Percentiles rank a stretch among this genome's conserved stretches.
Conservation (phyloP, 1,284 basidiomycete genomes). For the Xerocomus nothofagi region DNA sequence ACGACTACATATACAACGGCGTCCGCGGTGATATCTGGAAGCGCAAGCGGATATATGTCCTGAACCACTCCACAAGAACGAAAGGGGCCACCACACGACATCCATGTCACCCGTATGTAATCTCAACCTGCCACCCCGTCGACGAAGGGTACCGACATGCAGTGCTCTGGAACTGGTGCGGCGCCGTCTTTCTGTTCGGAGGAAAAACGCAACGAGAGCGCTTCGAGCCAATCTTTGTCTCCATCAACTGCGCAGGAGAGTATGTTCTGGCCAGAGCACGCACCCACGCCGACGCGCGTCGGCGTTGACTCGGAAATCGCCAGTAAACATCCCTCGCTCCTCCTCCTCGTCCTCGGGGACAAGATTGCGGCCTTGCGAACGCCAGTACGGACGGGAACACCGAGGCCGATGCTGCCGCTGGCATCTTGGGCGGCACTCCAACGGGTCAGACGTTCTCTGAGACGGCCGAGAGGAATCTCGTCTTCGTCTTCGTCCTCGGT, state of each 20-base stretch:
- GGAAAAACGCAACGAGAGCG: slow-evolving; percentile 16
- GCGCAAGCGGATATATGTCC: not conserved
- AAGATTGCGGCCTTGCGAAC: not conserved
- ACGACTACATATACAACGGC: not conserved
- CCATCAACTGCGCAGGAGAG: slow-evolving; percentile 11
- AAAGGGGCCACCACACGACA: not conserved
- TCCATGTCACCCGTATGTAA: not conserved
- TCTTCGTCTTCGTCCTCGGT: slow-evolving; percentile 19
- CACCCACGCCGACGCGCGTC: slow-evolving; percentile 17
- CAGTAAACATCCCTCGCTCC: slow-evolving; percentile 26
- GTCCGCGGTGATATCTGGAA: not conserved
- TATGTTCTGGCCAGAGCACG: slow-evolving; percentile 1
- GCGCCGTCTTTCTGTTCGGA: not conserved
- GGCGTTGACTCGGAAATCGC: slow-evolving; percentile 18
- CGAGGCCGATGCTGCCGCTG: not conserved
- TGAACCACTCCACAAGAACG: not conserved
- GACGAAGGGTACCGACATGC: not conserved
- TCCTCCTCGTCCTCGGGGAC: slow-evolving; percentile 9
- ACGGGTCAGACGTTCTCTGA: slow-evolving; percentile 13
- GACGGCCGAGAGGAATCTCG: slow-evolving; percentile 16
- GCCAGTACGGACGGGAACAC: not conserved
- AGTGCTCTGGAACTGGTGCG: not conserved
- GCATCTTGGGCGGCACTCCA: not conserved
- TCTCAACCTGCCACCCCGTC: not conserved
- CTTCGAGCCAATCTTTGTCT: slow-evolving; percentile 22